Evolutionary conservation across 768 basidiomycete species (phyloP).

Genomic region (Pleurotus djamor): DNA sequence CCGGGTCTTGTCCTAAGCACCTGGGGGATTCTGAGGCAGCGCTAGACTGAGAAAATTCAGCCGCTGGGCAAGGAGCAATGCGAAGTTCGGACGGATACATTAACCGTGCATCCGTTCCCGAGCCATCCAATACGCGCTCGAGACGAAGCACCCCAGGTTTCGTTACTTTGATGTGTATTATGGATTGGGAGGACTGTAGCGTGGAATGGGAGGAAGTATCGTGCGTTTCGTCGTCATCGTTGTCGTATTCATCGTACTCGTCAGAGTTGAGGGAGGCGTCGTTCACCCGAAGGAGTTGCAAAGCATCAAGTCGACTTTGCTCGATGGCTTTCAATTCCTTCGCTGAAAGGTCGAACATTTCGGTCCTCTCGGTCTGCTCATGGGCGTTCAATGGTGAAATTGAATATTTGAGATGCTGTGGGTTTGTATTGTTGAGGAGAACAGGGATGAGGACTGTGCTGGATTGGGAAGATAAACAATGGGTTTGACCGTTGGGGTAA

Average conservation of each 20-base stretch:
- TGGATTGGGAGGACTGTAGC: slow-evolving; percentile 72
- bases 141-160: slow-evolving; percentile 77
- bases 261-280: slow-evolving; percentile 30
- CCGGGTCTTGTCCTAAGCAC: slow-evolving; percentile 67
- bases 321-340: slow-evolving; percentile 73
- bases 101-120: slow-evolving; percentile 74
- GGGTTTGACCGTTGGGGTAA: slow-evolving; percentile 72
- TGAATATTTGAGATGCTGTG: slow-evolving; percentile 69
- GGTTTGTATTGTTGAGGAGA: slow-evolving; percentile 87
- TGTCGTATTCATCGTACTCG: slow-evolving; percentile 73
- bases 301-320: slow-evolving; percentile 48
- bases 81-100: slow-evolving; percentile 59
- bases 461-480: slow-evolving; percentile 61
- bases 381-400: slow-evolving; percentile 55
- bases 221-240: slow-evolving; percentile 21
- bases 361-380: slow-evolving; percentile 37
- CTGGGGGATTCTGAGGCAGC: slow-evolving; percentile 42
- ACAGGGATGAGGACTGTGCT: slow-evolving; percentile 73
- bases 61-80: slow-evolving; percentile 81
- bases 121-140: slow-evolving; percentile 66
- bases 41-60: slow-evolving; percentile 55
- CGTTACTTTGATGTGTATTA: slow-evolving; percentile 68
- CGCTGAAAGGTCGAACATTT: slow-evolving; percentile 51
- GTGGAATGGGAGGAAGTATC: slow-evolving; percentile 22
- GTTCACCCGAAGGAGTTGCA: slow-evolving; percentile 42